Base-by-base conservation (phyloP, 2,329 filamentous ascomycete genomes). In the Myriosclerotinia curreyana region DNA sequence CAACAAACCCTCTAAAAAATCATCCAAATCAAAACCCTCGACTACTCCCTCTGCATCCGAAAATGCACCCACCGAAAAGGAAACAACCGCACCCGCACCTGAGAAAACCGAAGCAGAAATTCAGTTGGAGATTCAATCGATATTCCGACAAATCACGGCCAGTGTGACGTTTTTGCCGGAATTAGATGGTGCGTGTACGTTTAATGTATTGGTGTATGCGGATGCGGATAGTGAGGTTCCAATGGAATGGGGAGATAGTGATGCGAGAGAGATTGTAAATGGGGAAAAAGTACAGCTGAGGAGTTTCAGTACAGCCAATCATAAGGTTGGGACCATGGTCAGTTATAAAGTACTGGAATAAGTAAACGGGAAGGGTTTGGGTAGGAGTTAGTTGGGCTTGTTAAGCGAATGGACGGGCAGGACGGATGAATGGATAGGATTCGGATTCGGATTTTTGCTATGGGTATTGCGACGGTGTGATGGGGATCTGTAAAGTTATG, bases 151-250 rank as follows among this genome's bases (percentile, higher is more conserved):
- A 75, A 98, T 99, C 76, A 99, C 95, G 1, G 95, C 95, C 1
- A 96, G 92, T 0, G 95, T 99, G 62, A 98, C 95, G 0, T 99
- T 99, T 76, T 81, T 99, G 15, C 95, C 95, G 0, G 93, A 98
- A 79, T 85, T 99, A 7, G 87, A 91, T 67, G 93, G 93, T 49
- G 91, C 96, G 76, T 99, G 94, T 81, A 98, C 95, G 14, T 99
- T 99, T 82, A 99, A 99, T 74, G 94, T 99, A 55, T 84, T 99
- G 49, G 95, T 99, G 4, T 99, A 99, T 75, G 95, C 95, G 60
- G 94, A 99, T 75, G 93, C 93, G 22, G 93, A 98, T 77, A 95
- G 90, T 65, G 94, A 98, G 55, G 95, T 99, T 17, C 95, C 95
- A 5, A 88, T 99, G 65, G 95, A 99, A 77, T 99, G 95, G 95